Conservation (phyloP, 2,329 filamentous ascomycete species). For the Akanthomyces uredinophilus region DNA sequence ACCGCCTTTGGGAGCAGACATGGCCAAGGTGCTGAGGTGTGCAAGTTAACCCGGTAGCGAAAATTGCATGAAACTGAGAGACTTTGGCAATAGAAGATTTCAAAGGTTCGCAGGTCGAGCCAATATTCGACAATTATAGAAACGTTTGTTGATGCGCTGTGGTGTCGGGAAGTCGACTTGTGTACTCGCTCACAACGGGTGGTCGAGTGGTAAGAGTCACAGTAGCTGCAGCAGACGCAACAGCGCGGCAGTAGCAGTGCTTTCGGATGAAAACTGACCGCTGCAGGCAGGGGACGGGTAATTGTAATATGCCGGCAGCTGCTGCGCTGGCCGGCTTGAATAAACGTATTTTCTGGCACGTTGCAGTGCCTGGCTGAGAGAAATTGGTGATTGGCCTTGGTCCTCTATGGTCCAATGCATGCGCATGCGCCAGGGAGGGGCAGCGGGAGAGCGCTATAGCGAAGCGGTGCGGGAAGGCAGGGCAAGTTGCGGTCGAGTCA, state of each 20-base stretch:
- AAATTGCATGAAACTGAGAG: neutral
- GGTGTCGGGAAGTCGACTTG: neutral
- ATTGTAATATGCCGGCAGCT: neutral
- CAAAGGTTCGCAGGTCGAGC: neutral
- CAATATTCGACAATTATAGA: neutral
- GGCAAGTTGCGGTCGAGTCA: slow-evolving; percentile 9
- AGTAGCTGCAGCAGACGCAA: neutral
- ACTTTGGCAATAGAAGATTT: neutral
- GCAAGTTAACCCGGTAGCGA: neutral
- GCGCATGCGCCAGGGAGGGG: slow-evolving; percentile 13
- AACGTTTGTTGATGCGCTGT: neutral
- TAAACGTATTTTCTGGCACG: slow-evolving; percentile 7
- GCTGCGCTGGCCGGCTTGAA: neutral
- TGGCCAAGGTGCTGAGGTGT: slow-evolving; percentile 15
- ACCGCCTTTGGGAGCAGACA: slow-evolving; percentile 29
- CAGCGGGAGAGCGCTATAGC: slow-evolving; percentile 2
- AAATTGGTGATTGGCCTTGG: slow-evolving; percentile 13
- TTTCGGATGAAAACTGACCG: neutral
- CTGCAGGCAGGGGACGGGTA: neutral
- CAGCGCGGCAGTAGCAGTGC: neutral
- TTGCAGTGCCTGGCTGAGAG: slow-evolving; percentile 4
- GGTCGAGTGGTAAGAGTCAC: slow-evolving; percentile 4
- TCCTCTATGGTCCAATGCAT: slow-evolving; percentile 12
- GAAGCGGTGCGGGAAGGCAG: neutral
- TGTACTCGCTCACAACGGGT: neutral